Evolutionary conservation across 2,329 filamentous ascomycete genomes (phyloP).

Genomic region (Claviceps cyperi): DNA sequence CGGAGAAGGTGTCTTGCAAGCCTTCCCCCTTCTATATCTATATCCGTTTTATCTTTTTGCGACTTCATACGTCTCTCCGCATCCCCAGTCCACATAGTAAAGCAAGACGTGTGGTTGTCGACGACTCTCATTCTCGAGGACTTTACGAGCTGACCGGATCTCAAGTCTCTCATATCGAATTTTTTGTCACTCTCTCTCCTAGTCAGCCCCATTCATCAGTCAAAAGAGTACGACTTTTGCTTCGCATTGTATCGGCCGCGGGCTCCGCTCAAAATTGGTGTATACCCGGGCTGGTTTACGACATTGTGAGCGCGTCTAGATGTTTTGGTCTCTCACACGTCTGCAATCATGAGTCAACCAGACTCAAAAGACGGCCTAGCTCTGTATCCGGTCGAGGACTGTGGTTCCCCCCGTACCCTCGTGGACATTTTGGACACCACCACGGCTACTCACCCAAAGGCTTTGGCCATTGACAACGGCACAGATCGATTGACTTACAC

Average conservation of each 20-base stretch:
- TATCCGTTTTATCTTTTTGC: background rate
- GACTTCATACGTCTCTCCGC: background rate
- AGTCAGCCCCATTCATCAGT: too few relatives aligned
- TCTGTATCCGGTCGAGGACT: constrained; percentile 5
- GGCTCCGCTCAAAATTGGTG: background rate
- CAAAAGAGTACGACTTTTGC: background rate
- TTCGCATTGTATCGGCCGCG: background rate
- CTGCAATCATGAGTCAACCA: constrained; percentile 2
- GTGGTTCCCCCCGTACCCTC: constrained; percentile 7
- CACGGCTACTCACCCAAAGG: constrained; percentile 3
- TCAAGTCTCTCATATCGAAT: too few relatives aligned
- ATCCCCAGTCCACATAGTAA: background rate
- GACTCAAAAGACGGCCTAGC: constrained; percentile 3
- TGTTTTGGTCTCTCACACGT: background rate
- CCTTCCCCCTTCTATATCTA: background rate
- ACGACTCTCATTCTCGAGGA: background rate
- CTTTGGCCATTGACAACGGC: constrained; percentile 9
- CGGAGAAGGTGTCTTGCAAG: background rate
- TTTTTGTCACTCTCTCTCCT: background rate
- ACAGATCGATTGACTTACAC: constrained; percentile 5
- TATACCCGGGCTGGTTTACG: background rate
- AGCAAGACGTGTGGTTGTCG: background rate
- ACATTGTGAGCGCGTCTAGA: background rate
- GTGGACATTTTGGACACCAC: constrained; percentile 9
- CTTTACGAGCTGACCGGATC: background rate